Conservation (phyloP, 2,329 filamentous ascomycete genomes). For the Talaromyces sp. region DNA sequence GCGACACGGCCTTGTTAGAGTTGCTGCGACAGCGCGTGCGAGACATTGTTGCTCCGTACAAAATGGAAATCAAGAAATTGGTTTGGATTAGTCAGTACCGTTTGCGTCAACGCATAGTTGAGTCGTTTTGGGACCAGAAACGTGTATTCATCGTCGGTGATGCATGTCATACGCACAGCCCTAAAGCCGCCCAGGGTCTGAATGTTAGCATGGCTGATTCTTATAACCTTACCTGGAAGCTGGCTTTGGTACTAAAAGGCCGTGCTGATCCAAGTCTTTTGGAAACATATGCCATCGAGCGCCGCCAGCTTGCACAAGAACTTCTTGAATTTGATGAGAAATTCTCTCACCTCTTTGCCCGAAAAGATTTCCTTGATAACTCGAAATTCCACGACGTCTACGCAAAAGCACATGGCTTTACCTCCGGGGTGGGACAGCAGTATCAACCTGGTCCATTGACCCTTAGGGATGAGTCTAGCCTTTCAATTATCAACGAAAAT, state of each 20-base stretch:
- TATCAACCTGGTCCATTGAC: background rate
- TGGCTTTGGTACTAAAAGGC: slow-evolving; percentile 41
- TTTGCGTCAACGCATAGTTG: background rate
- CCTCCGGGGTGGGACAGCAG: background rate
- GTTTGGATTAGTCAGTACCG: background rate
- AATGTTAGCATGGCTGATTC: slow-evolving; percentile 47
- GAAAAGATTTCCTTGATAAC: background rate
- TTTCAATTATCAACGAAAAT: background rate
- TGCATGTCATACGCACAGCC: slow-evolving; percentile 14
- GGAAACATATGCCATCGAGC: background rate
- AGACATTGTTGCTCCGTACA: background rate
- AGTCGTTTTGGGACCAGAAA: background rate
- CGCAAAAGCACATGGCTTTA: background rate
- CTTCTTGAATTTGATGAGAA: background rate
- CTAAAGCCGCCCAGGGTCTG: slow-evolving; percentile 17
- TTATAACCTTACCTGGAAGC: slow-evolving; percentile 55
- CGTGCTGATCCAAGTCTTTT: slow-evolving; percentile 32
- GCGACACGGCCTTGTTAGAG: background rate
- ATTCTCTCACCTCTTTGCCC: background rate
- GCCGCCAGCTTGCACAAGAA: background rate
- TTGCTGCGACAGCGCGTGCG: background rate
- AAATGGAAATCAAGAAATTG: background rate
- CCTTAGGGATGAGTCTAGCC: background rate
- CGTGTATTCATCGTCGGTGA: slow-evolving; percentile 14
- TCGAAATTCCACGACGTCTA: background rate